These are phyloP conservation scores for Podospora comata DNA, from an alignment of 495 filamentous ascomycete genomes.

Conservation along the genomic window DNA sequence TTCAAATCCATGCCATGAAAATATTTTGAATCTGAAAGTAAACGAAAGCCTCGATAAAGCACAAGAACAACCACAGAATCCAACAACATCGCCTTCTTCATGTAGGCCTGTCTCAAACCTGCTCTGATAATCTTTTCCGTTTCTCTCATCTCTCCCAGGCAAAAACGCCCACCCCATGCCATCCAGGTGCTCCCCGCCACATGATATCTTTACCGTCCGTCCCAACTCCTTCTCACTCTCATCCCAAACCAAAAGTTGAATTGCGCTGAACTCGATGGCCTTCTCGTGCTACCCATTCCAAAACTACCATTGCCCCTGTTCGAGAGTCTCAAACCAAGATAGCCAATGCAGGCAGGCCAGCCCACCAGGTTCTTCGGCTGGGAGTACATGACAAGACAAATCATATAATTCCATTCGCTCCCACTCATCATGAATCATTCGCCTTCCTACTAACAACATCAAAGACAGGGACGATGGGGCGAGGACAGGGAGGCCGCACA, in stretches of 20 bases:
- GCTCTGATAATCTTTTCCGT: not conserved
- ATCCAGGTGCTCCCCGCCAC: not conserved
- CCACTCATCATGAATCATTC: not conserved
- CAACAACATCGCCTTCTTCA: not conserved
- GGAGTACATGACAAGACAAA: not conserved
- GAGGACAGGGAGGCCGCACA: slow-evolving; percentile 35
- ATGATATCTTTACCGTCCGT: not conserved
- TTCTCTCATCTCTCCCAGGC: not conserved
- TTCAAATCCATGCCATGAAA: not conserved
- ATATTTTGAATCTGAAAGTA: not conserved
- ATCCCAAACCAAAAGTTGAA: not conserved
- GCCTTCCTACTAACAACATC: slow-evolving; percentile 18
- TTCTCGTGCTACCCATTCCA: not conserved
- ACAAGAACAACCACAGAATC: not conserved
- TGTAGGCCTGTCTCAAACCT: not conserved
- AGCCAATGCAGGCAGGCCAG: too few relatives aligned
- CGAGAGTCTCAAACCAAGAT: too few relatives aligned
- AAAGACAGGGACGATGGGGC: slow-evolving; percentile 27
- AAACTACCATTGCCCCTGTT: not conserved
- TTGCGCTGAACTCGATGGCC: too few relatives aligned
- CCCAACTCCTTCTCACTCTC: not conserved
- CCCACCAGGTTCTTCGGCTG: not conserved
- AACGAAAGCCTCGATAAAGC: not conserved
- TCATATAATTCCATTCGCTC: not conserved
- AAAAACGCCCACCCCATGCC: not conserved